Conservation (phyloP, 2,329 filamentous ascomycete genomes). For the Sporothrix phasma region DNA sequence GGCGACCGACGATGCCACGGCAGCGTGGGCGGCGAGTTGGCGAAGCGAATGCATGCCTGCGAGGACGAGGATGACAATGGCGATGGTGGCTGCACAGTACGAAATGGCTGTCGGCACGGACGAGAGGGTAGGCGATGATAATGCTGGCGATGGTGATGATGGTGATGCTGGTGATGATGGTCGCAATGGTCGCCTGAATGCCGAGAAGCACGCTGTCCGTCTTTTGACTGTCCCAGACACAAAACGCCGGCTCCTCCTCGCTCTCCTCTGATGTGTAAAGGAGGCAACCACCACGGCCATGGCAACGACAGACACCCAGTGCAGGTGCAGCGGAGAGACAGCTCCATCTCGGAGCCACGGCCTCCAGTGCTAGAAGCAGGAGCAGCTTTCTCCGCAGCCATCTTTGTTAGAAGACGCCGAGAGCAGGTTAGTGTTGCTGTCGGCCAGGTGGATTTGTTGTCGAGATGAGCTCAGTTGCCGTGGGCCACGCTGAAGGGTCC, state of each 20-base stretch:
- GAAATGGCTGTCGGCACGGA: background rate
- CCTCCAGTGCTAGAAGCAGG: background rate
- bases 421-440: background rate
- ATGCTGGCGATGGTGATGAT: background rate
- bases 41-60: background rate
- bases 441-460: background rate
- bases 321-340: background rate
- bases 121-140: background rate
- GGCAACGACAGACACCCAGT: background rate
- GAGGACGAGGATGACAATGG: background rate
- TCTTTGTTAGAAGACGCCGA: background rate
- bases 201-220: background rate
- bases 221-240: background rate
- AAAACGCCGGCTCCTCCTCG: background rate
- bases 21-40: background rate
- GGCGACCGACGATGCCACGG: background rate
- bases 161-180: background rate
- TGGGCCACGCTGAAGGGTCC: too few relatives aligned
- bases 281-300: background rate
- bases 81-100: background rate
- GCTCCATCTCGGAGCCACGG: background rate
- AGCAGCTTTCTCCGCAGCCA: slow-evolving; percentile 1
- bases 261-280: background rate
- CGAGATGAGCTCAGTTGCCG: too few relatives aligned
- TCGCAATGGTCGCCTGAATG: background rate